These are phyloP conservation scores for Cryphonectria carpinicola DNA, from an alignment of 2,329 filamentous ascomycete species.

Conservation along the genomic window DNA sequence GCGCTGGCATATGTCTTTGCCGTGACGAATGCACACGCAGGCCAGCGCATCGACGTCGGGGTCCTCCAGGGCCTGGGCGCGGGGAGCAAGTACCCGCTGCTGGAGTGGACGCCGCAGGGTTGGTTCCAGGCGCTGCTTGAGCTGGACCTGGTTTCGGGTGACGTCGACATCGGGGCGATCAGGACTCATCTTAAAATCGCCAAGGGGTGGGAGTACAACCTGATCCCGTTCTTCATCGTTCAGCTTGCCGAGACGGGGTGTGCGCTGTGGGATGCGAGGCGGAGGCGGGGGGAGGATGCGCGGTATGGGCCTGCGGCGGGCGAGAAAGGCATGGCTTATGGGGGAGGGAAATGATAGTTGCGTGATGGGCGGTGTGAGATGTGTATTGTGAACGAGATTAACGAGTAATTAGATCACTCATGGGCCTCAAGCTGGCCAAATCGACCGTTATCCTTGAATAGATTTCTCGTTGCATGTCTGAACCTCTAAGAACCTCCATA, in stretches of 20 bases:
- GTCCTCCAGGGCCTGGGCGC: slow-evolving; percentile 31
- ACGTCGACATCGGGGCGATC: slow-evolving; percentile 13
- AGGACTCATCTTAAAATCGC: slow-evolving; percentile 12
- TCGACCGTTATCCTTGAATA: background rate
- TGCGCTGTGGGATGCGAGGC: slow-evolving; percentile 20
- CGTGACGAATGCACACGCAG: slow-evolving; percentile 36
- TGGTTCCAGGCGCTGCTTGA: slow-evolving; percentile 43
- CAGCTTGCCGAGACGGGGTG: slow-evolving; percentile 25
- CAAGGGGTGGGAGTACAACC: slow-evolving; percentile 27
- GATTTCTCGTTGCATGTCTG: background rate
- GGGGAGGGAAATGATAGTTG: background rate
- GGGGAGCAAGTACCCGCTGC: slow-evolving; percentile 37
- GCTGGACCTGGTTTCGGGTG: slow-evolving; percentile 35
- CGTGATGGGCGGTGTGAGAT: background rate
- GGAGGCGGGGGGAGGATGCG: slow-evolving; percentile 10
- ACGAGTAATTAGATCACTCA: background rate
- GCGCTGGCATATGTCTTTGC: slow-evolving; percentile 44
- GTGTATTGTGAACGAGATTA: background rate
- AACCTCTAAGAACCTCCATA: too few relatives aligned
- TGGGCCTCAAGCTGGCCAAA: background rate
- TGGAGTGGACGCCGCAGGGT: slow-evolving; percentile 44
- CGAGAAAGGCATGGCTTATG: background rate
- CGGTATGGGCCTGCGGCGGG: background rate
- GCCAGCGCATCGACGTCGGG: slow-evolving; percentile 39
- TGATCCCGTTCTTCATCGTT: slow-evolving; percentile 27